Evolutionary conservation across 768 basidiomycete genomes (phyloP).

Genomic region (Tylopilus rubrobrunneus): DNA sequence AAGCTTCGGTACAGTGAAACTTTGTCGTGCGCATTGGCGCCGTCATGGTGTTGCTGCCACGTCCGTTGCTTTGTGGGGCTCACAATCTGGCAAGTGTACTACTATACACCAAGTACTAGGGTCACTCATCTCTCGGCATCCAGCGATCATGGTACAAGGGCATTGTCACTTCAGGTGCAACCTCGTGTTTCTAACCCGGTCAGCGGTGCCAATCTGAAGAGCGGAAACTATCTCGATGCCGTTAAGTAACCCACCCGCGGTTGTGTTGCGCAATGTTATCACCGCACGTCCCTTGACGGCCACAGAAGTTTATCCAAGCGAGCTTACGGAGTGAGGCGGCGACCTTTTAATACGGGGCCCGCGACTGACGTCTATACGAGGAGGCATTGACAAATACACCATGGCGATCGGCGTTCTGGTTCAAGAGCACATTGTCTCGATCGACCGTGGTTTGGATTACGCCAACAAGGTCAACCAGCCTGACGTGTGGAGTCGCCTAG

Average conservation of each 20-base stretch:
- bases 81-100: too few relatives aligned
- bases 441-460: constrained; percentile 94
- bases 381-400: constrained; percentile 92
- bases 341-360: constrained; percentile 10
- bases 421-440: constrained; percentile 95
- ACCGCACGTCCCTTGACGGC: constrained; percentile 14
- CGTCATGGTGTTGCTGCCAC: background rate
- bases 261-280: constrained; percentile 1
- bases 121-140: background rate
- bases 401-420: constrained; percentile 97
- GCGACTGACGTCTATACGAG: constrained; percentile 62
- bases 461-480: constrained; percentile 96
- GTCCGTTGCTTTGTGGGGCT: background rate
- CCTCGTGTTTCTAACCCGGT: too few relatives aligned
- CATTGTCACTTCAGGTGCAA: background rate
- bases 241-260: constrained; percentile 15
- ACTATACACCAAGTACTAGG: background rate
- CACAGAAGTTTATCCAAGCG: constrained; percentile 18
- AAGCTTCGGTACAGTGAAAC: constrained; percentile 11
- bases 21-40: background rate
- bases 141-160: background rate
- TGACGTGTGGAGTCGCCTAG: constrained; percentile 95
- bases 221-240: constrained; percentile 14
- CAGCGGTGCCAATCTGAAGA: too few relatives aligned
- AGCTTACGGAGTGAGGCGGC: constrained; percentile 2